A percentile compares a stretch with the other conserved stretches of the same genome.
Conservation (phyloP, 2,329 filamentous ascomycete species). For the Neurospora crassa region DNA sequence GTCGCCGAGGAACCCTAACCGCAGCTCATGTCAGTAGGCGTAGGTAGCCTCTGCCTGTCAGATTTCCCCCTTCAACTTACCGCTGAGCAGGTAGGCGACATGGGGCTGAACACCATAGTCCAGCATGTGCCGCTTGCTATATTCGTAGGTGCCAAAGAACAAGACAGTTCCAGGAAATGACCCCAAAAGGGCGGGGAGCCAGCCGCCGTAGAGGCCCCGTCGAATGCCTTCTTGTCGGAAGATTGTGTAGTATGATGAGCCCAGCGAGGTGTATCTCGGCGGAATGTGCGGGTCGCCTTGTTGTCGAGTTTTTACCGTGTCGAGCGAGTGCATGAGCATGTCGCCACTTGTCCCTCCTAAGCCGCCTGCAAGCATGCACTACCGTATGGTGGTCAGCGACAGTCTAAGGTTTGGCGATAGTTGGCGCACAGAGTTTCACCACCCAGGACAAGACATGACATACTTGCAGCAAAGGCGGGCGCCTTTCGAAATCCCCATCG, state of each 20-base stretch:
- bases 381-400: constrained; percentile 7
- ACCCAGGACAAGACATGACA: constrained; percentile 21
- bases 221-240: constrained; percentile 82
- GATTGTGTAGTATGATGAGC: constrained; percentile 86
- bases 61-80: constrained; percentile 34
- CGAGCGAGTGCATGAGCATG: constrained; percentile 96
- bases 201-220: constrained; percentile 86
- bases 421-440: constrained; percentile 3
- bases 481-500: constrained; percentile 42
- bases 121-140: constrained; percentile 81
- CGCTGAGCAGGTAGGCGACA: constrained; percentile 76
- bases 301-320: constrained; percentile 96
- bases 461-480: constrained; percentile 57
- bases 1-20: constrained; percentile 78
- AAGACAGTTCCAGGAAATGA: constrained; percentile 90
- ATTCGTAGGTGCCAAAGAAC: constrained; percentile 96
- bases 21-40: neutral
- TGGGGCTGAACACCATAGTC: constrained; percentile 75
- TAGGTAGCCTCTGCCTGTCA: neutral
- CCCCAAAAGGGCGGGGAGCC: constrained; percentile 78
- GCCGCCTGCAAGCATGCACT: constrained; percentile 94
- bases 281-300: constrained; percentile 92
- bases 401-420: constrained; percentile 9
- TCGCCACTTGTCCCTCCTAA: constrained; percentile 89
- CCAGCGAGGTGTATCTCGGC: constrained; percentile 84